Percentiles rank a stretch among this genome's conserved stretches.
These are phyloP conservation scores for Tardiomyces blankii DNA, from an alignment of 1,139 yeast species.

Conservation along the genomic window DNA sequence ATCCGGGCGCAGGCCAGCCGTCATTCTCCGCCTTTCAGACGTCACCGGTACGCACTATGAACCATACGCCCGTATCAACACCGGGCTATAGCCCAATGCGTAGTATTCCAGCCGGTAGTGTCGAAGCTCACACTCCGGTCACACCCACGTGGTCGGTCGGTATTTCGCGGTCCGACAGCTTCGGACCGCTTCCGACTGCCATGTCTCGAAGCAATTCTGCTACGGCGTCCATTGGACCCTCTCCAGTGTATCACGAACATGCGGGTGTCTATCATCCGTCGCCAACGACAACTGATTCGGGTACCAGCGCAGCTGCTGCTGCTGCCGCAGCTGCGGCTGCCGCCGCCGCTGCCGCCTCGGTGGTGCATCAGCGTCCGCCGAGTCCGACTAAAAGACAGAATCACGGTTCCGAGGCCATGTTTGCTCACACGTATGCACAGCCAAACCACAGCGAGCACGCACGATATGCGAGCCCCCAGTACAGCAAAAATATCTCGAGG, in stretches of 20 bases:
- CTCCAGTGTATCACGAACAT: too few relatives aligned
- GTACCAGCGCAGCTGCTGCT: background rate
- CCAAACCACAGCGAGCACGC: too few relatives aligned
- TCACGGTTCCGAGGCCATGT: too few relatives aligned
- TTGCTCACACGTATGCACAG: too few relatives aligned
- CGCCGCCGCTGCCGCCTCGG: background rate
- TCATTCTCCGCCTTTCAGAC: background rate
- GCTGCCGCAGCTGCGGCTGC: background rate
- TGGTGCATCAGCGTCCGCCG: too few relatives aligned
- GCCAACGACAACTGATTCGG: too few relatives aligned
- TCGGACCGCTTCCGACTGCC: background rate
- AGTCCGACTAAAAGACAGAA: too few relatives aligned
- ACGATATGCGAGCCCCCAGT: too few relatives aligned
- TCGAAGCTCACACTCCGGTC: background rate
- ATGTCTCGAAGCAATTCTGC: too few relatives aligned
- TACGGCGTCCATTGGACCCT: too few relatives aligned
- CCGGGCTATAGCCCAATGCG: background rate
- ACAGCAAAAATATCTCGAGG: too few relatives aligned
- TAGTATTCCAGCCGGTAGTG: background rate
- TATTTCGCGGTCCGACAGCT: background rate
- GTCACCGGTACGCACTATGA: background rate
- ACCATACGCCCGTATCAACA: background rate
- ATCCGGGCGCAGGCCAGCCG: background rate
- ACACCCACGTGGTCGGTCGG: background rate
- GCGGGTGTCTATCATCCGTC: too few relatives aligned